phyloP scores from a whole-genome alignment of 2,329 filamentous ascomycete species.

The Fusarium sp. region DNA sequence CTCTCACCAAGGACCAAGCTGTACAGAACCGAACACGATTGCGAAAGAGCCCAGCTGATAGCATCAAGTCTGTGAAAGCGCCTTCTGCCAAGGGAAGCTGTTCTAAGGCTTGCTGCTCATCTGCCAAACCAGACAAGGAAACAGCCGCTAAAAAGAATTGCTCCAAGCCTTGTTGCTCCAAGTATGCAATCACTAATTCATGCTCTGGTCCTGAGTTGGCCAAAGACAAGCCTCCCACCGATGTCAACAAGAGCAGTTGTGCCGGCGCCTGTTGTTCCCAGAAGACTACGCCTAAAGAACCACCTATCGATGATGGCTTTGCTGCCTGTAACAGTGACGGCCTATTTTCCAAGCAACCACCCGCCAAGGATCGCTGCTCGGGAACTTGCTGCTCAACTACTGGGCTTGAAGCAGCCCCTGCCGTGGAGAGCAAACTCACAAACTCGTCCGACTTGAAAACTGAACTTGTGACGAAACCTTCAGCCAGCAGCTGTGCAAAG shows the following conservation, averaged over 20 bases:
- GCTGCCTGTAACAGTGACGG: constrained; percentile 3
- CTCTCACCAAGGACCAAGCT: constrained; percentile 18
- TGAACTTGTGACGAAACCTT: neutral
- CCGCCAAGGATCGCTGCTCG: neutral
- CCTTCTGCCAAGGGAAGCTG: constrained; percentile 12
- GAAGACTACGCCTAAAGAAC: neutral
- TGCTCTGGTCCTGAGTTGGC: too few relatives aligned
- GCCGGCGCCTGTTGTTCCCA: constrained; percentile 19
- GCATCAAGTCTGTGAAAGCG: constrained; percentile 7
- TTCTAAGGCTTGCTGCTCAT: constrained; percentile 30
- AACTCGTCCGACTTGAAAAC: neutral
- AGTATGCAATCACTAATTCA: neutral
- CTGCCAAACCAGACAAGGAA: constrained; percentile 1
- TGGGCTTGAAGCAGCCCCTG: neutral
- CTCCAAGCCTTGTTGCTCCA: constrained; percentile 2
- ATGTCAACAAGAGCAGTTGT: neutral
- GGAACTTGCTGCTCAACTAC: neutral
- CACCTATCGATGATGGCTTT: neutral
- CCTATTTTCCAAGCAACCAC: neutral
- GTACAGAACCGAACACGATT: constrained; percentile 20
- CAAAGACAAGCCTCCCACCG: neutral
- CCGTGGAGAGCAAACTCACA: neutral
- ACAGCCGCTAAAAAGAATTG: neutral
- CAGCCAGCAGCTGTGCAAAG: neutral
- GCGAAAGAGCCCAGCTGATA: constrained; percentile 29